phyloP scores from a whole-genome alignment of 306 rosid genomes.

The Corylus avellana region DNA sequence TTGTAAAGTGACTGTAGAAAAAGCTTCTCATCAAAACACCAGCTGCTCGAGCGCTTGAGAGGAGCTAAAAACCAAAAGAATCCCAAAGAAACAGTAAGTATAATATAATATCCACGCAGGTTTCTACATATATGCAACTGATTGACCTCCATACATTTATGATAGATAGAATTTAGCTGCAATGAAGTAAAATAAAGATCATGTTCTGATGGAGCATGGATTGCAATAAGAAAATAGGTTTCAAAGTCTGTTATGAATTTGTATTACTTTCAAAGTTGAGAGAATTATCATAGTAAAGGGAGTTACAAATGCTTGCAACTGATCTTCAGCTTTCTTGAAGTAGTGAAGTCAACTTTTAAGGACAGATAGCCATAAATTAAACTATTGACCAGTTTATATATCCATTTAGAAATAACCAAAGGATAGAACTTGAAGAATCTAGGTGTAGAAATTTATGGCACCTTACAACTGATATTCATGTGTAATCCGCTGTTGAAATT shows the following conservation, averaged over 20 bases:
- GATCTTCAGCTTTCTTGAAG: neutral
- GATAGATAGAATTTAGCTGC: neutral
- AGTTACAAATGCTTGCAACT: neutral
- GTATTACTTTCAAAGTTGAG: conserved; percentile 6
- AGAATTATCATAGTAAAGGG: conserved; percentile 3
- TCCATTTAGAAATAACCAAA: neutral
- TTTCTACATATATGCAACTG: neutral
- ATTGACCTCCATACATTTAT: neutral
- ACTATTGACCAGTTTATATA: neutral
- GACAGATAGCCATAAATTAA: neutral
- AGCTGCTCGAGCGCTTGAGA: conserved; percentile 52
- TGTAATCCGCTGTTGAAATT: neutral
- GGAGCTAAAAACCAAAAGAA: conserved; percentile 49
- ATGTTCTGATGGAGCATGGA: conserved; percentile 4
- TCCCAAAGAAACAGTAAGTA: conserved; percentile 25
- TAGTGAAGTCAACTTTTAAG: neutral
- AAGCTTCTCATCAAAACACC: conserved; percentile 86
- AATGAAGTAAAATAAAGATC: neutral
- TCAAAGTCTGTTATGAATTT: conserved; percentile 1
- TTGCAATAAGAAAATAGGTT: neutral
- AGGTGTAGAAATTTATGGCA: neutral
- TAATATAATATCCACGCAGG: conserved; percentile 22
- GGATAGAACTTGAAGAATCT: neutral
- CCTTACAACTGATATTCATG: neutral
- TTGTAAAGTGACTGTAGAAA: conserved; percentile 82